These are phyloP conservation scores for Podospora bellae-mahoneyi DNA, from an alignment of 495 filamentous ascomycete species.

Conservation along the genomic window DNA sequence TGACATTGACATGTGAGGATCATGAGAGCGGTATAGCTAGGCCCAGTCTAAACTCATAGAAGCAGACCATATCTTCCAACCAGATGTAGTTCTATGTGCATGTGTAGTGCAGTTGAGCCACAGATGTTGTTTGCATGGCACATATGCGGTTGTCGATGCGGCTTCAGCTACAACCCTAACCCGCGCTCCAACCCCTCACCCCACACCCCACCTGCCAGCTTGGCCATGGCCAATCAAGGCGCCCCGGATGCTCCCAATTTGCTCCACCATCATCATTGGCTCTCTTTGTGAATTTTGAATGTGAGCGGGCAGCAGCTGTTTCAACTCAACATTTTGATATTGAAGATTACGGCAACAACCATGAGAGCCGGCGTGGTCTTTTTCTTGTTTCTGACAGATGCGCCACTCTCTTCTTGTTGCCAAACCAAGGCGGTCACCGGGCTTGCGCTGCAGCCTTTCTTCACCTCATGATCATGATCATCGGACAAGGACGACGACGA, in stretches of 20 bases:
- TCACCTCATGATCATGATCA: background rate
- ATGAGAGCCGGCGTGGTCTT: background rate
- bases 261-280: background rate
- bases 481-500: background rate
- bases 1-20: too few relatives aligned
- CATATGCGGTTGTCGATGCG: background rate
- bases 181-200: background rate
- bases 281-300: background rate
- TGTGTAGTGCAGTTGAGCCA: too few relatives aligned
- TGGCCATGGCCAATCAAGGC: background rate
- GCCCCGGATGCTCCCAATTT: background rate
- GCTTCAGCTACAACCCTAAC: background rate
- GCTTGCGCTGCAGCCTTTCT: background rate
- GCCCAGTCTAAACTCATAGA: too few relatives aligned
- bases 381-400: background rate
- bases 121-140: too few relatives aligned
- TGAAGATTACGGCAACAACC: constrained; percentile 1
- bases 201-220: background rate
- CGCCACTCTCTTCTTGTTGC: background rate
- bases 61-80: too few relatives aligned
- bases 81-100: too few relatives aligned
- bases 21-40: too few relatives aligned
- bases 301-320: background rate
- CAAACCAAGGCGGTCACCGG: background rate
- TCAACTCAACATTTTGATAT: background rate